Base-by-base conservation (phyloP, 2,329 filamentous ascomycete genomes). In the Neopestalotiopsis sp. region DNA sequence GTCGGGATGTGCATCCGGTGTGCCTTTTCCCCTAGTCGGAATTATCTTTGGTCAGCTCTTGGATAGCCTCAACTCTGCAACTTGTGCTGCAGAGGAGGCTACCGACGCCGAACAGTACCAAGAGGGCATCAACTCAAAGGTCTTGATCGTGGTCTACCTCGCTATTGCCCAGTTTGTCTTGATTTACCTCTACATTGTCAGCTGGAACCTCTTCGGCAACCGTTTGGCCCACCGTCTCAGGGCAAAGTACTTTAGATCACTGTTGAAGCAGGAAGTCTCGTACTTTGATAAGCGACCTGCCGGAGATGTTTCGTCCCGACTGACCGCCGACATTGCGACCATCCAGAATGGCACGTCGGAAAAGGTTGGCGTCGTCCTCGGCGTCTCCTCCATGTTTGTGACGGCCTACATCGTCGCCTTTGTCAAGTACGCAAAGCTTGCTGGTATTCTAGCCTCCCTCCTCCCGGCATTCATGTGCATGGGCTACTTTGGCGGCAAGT, bases 1-100 rank as follows among this genome's bases (percentile, higher is more conserved):
- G 58, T 80, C 81, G 67, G 85, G 88, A 66, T 86, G 87, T 59
- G 87, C 84, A 32, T 85, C 89, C n/a, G 89, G 89, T 61, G 83
- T 89, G 4, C 89, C 89, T 0, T 89, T 91, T 68, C 89, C 89
- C 14, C 80, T 91, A 24, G 87, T 91, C 74, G 89, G 87, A 66
- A 88, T 91, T 70, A 81, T 91, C 66, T 91, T 91, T 73, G 88
- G 89, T 67, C 81, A 90, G 77, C 85, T 91, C 5, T 83, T 91
- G 70, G 88, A 91, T 74, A 82, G 88, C 70, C 82, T 91, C 74
- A 90, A 90, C 74, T 78, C 80, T 13, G 86, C 86, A 24, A 85
- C 87, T n/a, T 90, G 88, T 75, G 79, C 79, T 6, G 72, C 76
- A 61, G 75, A 79, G 53, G 70, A 75, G 10, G 69, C 73, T 14